Base-by-base conservation (phyloP, 2,329 filamentous ascomycete species). In the Hypoxylon sp. region DNA sequence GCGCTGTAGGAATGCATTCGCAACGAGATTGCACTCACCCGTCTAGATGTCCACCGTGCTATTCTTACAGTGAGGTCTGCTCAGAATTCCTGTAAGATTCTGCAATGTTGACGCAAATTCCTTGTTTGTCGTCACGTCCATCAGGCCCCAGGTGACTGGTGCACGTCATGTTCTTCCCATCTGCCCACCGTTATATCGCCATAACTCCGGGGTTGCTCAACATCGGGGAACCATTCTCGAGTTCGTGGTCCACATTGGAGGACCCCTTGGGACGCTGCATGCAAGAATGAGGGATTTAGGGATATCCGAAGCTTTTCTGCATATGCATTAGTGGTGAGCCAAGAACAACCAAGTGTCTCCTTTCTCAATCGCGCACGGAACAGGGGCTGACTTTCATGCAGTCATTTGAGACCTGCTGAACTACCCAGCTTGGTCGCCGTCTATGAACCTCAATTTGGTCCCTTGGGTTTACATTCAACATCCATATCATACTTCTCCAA, bases 261-360 rank as follows among this genome's bases (percentile, higher is more conserved):
- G 30, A 14, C 28, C 22, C 33, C 16, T 50, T 38, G 30, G 38
- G 16, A 14, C 14, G 42, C 49, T 24, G 26, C 51, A 58, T 45
- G 16, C 30, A 28, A 33, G 28, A 38, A 30, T 62, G 62, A 65
- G 62, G 65, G 54, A 63, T 63, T 68, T 65, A 54, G 36, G 38
- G 36, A 36, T 44, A 56, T 16, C 38, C 30, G 50, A 46, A 52
- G 57, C 51, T 46, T 45, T 63, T 26, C 30, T 68, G 38, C 50
- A 62, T 59, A n/a, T 48, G 58, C 36, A 40, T 40, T 59, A 58
- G 58, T 53, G 50, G 50, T 11, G 51, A 38, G 61, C 65, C 61
- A 64, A 64, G 48, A 55, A 53, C 51, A 38, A 53, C 65, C 61
- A 64, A 64, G 50, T 36, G 42, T 40, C 33, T 53, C 24, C 22